Base-by-base conservation (phyloP, 2,329 filamentous ascomycete genomes). In the Neonectria punicea region DNA sequence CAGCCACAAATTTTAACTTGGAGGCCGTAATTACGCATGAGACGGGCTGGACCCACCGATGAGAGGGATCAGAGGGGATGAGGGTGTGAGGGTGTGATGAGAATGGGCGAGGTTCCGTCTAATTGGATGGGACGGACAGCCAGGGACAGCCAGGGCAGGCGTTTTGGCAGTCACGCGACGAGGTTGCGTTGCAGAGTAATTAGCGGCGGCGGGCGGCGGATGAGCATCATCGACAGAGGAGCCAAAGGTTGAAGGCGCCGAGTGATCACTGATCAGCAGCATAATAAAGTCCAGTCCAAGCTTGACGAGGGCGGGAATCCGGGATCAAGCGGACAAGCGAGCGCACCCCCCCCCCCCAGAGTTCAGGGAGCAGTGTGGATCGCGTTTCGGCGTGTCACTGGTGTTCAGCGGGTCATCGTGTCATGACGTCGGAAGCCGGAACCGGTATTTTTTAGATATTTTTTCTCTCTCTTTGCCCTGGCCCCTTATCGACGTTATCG, bases 351-450 rank as follows among this genome's bases (percentile, higher is more conserved):
- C 8, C 36, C 11, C 32, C 34, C 34, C 34, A 16, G 34, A 36
- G 34, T 36, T 36, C 34, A 39, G 36, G 36, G 14, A 39, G 22
- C 20, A 9, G 13, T 55, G 53, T 55, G 53, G 53, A 34, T 55
- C 32, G 32, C 51, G 51, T 50, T 20, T 28, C 20, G 13, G 43
- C 43, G 43, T 44, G 47, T 50, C 47, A 50, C 47, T 50, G 20
- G 44, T 28, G 44, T 25, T 39, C 6, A 39, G 36, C 36, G 36
- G 36, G 46, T n/a, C 46, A 28, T 28, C 22, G 7, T 50, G 46
- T 50, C 49, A 51, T 51, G 49, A 51, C 49, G 49, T 51, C 49
- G 49, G 49, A 51, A 20, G 49, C 28, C 47, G 30, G 11, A 30
- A 50, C 46, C 14, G 46, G 22, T 18, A 18, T 32, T 32, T 34